Evolutionary conservation across 2,329 filamentous ascomycete genomes (phyloP).

Genomic region (Clonostachys sp.): DNA sequence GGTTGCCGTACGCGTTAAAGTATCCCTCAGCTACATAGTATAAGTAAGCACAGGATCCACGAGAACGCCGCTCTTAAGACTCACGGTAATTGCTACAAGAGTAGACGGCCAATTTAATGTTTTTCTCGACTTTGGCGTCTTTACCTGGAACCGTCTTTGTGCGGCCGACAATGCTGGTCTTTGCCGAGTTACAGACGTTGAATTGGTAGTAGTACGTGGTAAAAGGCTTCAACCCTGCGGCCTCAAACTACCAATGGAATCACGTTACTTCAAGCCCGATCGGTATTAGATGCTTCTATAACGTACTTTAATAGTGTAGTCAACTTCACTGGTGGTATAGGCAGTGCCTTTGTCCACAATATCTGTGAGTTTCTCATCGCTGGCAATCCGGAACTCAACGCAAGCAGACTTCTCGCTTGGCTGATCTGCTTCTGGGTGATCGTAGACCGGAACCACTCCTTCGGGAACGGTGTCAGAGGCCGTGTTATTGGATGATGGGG

Average conservation of each 20-base stretch:
- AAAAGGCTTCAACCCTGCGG: conserved; percentile 53
- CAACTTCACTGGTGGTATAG: conserved; percentile 65
- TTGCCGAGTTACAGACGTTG: conserved; percentile 56
- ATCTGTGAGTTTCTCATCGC: background rate
- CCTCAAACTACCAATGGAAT: conserved; percentile 46
- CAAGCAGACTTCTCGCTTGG: background rate
- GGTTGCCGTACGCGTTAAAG: conserved; percentile 52
- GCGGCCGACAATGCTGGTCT: conserved; percentile 54
- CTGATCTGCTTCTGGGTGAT: background rate
- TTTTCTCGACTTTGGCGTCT: conserved; percentile 39
- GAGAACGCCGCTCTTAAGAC: background rate
- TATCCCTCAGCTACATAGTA: conserved; percentile 27
- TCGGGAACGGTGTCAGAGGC: background rate
- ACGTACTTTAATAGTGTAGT: conserved; percentile 63
- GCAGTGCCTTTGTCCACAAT: conserved; percentile 39
- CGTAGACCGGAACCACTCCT: background rate
- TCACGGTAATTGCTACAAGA: conserved; percentile 58
- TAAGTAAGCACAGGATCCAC: background rate
- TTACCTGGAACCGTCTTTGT: conserved; percentile 62
- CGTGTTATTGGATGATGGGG: conserved; percentile 14
- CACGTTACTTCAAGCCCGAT: too few species aligned
- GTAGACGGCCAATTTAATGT: conserved; percentile 59
- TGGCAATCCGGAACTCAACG: background rate
- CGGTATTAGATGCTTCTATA: background rate
- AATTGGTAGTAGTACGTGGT: conserved; percentile 66